phyloP scores from a whole-genome alignment of 2,329 filamentous ascomycete species.

The Hymenotorrendiella dingleyae region DNA sequence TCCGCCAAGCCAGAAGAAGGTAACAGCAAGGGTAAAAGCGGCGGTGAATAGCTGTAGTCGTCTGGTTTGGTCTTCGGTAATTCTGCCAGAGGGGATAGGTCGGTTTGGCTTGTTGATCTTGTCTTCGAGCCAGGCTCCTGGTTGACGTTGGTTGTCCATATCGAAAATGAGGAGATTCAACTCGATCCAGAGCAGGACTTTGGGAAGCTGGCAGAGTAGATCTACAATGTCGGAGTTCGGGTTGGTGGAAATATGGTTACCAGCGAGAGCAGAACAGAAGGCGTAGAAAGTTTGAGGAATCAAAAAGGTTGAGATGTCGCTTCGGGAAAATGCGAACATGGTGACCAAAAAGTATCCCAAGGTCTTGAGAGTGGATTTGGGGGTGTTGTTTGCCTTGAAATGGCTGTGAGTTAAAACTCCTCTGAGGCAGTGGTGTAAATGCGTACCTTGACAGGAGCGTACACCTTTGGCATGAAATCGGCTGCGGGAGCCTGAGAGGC shows the following conservation, averaged over 20 bases:
- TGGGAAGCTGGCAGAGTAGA: neutral
- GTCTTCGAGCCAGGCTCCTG: neutral
- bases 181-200: neutral
- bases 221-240: neutral
- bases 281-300: slow-evolving; percentile 5
- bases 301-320: slow-evolving; percentile 6
- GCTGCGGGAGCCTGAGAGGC: no score
- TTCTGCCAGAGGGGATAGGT: slow-evolving; percentile 23
- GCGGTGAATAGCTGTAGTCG: neutral
- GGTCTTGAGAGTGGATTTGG: no score
- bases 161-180: neutral
- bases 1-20: no score
- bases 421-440: no score
- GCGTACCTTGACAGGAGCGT: no score
- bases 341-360: no score
- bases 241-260: slow-evolving; percentile 5
- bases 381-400: no score
- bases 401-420: no score
- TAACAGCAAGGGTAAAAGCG: neutral
- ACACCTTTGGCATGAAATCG: no score
- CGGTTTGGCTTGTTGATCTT: slow-evolving; percentile 26
- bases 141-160: neutral
- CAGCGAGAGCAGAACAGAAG: slow-evolving; percentile 2
- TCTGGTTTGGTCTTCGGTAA: slow-evolving; percentile 11
- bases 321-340: slow-evolving; percentile 6